Conservation (phyloP, 805 yeast genomes). For the Ogataea chonburiensis region DNA sequence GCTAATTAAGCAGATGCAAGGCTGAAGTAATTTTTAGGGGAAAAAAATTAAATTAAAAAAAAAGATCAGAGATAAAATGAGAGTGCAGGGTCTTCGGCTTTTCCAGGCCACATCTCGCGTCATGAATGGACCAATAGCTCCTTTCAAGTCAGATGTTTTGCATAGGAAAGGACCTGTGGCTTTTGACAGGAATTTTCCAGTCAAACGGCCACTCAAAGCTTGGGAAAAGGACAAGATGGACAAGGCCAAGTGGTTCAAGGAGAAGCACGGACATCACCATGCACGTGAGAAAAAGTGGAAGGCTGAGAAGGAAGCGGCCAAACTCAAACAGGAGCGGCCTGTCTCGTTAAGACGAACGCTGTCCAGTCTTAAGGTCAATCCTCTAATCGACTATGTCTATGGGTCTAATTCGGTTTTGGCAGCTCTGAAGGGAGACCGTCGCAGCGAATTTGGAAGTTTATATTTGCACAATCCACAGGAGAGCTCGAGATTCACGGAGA, state of each 20-base stretch:
- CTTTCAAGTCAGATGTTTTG: slow-evolving; percentile 22
- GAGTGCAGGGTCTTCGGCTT: slow-evolving; percentile 1
- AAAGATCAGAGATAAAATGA: slow-evolving; percentile 1
- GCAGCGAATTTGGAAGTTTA: slow-evolving; percentile 53
- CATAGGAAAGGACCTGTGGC: slow-evolving; percentile 13
- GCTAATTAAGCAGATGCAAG: no score
- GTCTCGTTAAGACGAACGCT: slow-evolving; percentile 17
- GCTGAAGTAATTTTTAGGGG: slow-evolving; percentile 1
- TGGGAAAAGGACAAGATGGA: slow-evolving; percentile 65
- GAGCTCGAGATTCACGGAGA: slow-evolving; percentile 35
- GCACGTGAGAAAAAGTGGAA: slow-evolving; percentile 37
- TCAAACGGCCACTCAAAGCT: slow-evolving; percentile 45
- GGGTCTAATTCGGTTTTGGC: slow-evolving; percentile 77
- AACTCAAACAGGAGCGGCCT: slow-evolving; percentile 2
- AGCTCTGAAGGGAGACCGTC: slow-evolving; percentile 56
- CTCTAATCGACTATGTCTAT: slow-evolving; percentile 64
- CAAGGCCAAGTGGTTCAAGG: slow-evolving; percentile 60
- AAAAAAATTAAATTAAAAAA: slow-evolving; percentile 3
- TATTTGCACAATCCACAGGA: slow-evolving; percentile 42
- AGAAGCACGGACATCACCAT: slow-evolving; percentile 66
- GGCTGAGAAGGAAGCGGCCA: slow-evolving; percentile 12
- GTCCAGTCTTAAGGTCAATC: slow-evolving; percentile 33
- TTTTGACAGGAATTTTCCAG: slow-evolving; percentile 47
- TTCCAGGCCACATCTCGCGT: slow-evolving; percentile 2
- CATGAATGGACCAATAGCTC: slow-evolving; percentile 27